phyloP scores from a whole-genome alignment of 2,329 filamentous ascomycete species.

The Calonectria pseudoturangicola region DNA sequence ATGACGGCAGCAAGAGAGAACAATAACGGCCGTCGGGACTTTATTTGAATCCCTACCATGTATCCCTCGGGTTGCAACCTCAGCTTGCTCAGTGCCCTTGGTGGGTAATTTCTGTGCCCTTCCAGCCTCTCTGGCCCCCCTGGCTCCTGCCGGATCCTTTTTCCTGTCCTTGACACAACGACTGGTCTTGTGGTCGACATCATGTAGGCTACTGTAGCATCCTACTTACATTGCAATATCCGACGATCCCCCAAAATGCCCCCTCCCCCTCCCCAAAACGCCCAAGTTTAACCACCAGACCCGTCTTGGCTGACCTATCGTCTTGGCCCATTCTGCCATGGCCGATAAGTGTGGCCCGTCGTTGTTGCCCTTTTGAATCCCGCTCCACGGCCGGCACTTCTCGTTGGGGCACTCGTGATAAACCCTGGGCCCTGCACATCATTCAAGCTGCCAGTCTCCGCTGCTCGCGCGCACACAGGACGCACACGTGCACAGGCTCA shows the following conservation, averaged over 20 bases:
- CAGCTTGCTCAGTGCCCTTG: conserved; percentile 24
- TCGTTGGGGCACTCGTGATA: conserved; percentile 42
- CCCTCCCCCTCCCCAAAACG: conserved; percentile 6
- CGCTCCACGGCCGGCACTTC: conserved; percentile 48
- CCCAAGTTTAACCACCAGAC: conserved; percentile 27
- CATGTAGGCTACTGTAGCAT: conserved; percentile 21
- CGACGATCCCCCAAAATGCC: conserved; percentile 33
- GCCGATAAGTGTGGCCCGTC: conserved; percentile 34
- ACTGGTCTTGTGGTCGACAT: conserved; percentile 20
- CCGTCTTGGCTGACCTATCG: conserved; percentile 30
- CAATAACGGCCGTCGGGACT: conserved; percentile 22
- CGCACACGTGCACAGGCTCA: conserved; percentile 14
- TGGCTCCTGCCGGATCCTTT: not conserved
- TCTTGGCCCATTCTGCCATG: conserved; percentile 40
- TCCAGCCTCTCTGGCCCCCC: conserved; percentile 12
- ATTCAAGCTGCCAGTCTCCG: conserved; percentile 30
- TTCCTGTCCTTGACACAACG: conserved; percentile 24
- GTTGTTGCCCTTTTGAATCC: conserved; percentile 43
- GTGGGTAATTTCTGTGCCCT: conserved; percentile 34
- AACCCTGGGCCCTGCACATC: conserved; percentile 48
- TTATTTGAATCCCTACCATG: conserved; percentile 26
- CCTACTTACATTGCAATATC: conserved; percentile 24
- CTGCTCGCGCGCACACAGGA: conserved; percentile 13
- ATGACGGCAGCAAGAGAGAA: not conserved
- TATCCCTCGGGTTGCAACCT: conserved; percentile 29